phyloP scores from a whole-genome alignment of 1,284 basidiomycete genomes.

The Puccinia coronata region DNA sequence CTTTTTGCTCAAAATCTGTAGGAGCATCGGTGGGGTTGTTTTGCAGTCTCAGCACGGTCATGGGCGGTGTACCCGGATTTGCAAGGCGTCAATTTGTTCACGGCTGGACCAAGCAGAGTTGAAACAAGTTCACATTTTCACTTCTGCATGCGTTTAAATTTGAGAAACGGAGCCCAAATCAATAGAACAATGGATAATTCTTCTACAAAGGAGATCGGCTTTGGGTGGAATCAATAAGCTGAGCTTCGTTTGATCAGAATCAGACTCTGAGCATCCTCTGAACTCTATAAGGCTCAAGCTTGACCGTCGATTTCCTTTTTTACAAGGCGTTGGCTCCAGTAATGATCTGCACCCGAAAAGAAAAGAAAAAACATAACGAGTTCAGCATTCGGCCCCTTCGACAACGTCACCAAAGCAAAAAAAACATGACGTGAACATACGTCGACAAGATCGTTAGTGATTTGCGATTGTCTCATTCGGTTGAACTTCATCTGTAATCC shows the following conservation, averaged over 20 bases:
- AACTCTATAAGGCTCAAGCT: neutral
- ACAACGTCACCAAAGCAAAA: neutral
- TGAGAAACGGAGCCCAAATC: neutral
- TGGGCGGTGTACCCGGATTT: too few relatives aligned
- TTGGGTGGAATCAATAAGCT: neutral
- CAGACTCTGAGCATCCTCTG: neutral
- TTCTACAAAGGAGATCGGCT: slow-evolving; percentile 1
- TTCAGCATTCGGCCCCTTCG: neutral
- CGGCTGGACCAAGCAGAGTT: neutral
- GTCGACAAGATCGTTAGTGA: slow-evolving; percentile 50
- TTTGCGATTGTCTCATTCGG: slow-evolving; percentile 50
- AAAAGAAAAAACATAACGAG: neutral
- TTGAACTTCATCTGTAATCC: slow-evolving; percentile 50
- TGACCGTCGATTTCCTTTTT: neutral
- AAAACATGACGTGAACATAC: slow-evolving; percentile 8
- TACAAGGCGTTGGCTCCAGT: slow-evolving; percentile 50
- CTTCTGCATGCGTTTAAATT: too few relatives aligned
- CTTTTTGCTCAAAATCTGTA: neutral
- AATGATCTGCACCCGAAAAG: slow-evolving; percentile 46
- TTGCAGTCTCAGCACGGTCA: neutral
- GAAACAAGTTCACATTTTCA: too few relatives aligned
- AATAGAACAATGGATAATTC: neutral
- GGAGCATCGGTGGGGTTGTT: neutral
- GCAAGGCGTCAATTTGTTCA: neutral
- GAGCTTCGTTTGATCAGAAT: neutral